Conservation (phyloP, 345 rosid species). For the Rhodamnia argentea region DNA sequence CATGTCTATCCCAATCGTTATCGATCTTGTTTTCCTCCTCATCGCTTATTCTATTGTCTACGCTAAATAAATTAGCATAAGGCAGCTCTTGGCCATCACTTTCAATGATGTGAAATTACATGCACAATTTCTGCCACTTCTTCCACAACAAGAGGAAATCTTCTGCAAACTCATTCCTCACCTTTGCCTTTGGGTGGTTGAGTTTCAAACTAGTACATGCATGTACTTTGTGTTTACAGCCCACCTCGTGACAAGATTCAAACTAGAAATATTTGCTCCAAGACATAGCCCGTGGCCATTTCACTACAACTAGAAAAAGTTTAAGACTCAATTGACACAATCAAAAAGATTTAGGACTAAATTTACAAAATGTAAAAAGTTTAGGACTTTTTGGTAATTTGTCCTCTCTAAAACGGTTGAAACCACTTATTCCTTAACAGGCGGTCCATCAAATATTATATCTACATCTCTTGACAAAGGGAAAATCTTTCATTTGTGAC, state of each 20-base stretch:
- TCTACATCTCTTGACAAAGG: no score
- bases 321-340: no score
- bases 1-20: conserved; percentile 12
- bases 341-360: no score
- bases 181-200: conserved; percentile 56
- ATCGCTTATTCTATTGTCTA: conserved; percentile 9
- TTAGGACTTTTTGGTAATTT: no score
- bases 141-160: conserved; percentile 41
- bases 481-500: no score
- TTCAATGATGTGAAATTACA: conserved; percentile 21
- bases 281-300: conserved; percentile 69
- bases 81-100: conserved; percentile 7
- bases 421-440: no score
- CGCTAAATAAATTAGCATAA: conserved; percentile 1
- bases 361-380: no score
- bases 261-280: conserved; percentile 43
- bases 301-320: conserved; percentile 58
- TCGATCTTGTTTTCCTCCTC: conserved; percentile 4
- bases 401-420: no score
- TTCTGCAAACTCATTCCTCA: conserved; percentile 51
- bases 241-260: conserved; percentile 67
- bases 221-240: conserved; percentile 50
- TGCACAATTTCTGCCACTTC: conserved; percentile 53
- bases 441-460: no score
- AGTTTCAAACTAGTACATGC: conserved; percentile 45